phyloP scores from a whole-genome alignment of 2,329 filamentous ascomycete genomes.

The Xylariaceae sp. region DNA sequence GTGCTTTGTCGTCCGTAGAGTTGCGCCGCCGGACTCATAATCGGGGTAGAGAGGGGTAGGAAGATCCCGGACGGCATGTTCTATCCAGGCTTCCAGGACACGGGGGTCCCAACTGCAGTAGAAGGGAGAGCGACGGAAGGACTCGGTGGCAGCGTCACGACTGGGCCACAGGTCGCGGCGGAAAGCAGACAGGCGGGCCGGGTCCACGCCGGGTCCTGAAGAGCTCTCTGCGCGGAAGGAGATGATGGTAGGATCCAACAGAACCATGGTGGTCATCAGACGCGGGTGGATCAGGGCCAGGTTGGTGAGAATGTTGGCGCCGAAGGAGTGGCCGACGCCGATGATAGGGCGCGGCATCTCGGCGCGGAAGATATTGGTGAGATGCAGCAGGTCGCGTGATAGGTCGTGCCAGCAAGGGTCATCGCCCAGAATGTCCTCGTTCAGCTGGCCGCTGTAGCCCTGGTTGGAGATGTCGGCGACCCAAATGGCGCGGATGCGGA shows the following conservation, averaged over 20 bases:
- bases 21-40: constrained; percentile 49
- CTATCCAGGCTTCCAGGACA: constrained; percentile 70
- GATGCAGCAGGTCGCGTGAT: constrained; percentile 74
- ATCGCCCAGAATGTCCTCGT: constrained; percentile 72
- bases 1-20: constrained; percentile 77
- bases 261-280: constrained; percentile 68
- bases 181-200: constrained; percentile 59
- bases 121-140: constrained; percentile 68
- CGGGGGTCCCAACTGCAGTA: constrained; percentile 79
- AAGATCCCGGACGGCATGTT: constrained; percentile 69
- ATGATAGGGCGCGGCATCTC: constrained; percentile 79
- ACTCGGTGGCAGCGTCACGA: constrained; percentile 59
- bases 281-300: constrained; percentile 75
- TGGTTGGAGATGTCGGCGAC: constrained; percentile 87
- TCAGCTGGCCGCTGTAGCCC: constrained; percentile 73
- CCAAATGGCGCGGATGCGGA: constrained; percentile 79
- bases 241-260: constrained; percentile 81
- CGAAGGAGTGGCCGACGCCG: constrained; percentile 87
- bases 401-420: constrained; percentile 89
- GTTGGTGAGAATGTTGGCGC: constrained; percentile 68
- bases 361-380: constrained; percentile 78
- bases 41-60: constrained; percentile 58
- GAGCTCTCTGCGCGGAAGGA: constrained; percentile 38
- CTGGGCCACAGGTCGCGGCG: constrained; percentile 83
- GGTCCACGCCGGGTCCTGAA: constrained; percentile 33